Conservation (phyloP, 1,284 basidiomycete species). For the Phlebopus sp. region DNA sequence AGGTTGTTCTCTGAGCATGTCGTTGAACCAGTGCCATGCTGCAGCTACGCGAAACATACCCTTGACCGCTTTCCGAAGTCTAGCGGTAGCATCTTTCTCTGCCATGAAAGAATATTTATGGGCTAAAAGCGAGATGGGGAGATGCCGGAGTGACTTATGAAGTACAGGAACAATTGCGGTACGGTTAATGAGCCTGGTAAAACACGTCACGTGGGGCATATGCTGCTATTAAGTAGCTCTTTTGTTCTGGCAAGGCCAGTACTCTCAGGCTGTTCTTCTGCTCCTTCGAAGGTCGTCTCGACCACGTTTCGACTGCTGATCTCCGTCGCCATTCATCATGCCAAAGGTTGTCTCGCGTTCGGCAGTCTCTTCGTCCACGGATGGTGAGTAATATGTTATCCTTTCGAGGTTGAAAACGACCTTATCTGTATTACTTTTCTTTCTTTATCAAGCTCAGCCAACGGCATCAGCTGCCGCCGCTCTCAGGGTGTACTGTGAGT, state of each 20-base stretch:
- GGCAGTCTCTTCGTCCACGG: constrained; percentile 75
- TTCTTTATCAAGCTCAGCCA: constrained; percentile 54
- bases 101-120: constrained; percentile 50
- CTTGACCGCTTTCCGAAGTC: constrained; percentile 78
- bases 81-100: constrained; percentile 73
- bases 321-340: constrained; percentile 41
- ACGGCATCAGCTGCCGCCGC: constrained; percentile 75
- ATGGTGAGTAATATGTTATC: constrained; percentile 50
- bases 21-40: constrained; percentile 13
- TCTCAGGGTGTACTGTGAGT: constrained; percentile 76
- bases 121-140: constrained; percentile 13
- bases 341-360: constrained; percentile 81
- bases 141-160: constrained; percentile 25
- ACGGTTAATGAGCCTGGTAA: constrained; percentile 11
- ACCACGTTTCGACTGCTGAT: not conserved
- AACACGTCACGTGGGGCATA: constrained; percentile 27
- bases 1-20: constrained; percentile 79
- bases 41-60: constrained; percentile 39
- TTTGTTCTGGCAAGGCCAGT: not conserved
- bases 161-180: constrained; percentile 28
- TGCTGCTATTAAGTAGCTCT: constrained; percentile 1
- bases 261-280: constrained; percentile 1
- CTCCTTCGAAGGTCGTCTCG: not conserved
- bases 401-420: constrained; percentile 4
- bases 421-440: constrained; percentile 10